Evolutionary conservation across 306 rosid genomes (phyloP), one percentile per base, ranked within the genome.

Genomic region (Bauhinia variegata): DNA sequence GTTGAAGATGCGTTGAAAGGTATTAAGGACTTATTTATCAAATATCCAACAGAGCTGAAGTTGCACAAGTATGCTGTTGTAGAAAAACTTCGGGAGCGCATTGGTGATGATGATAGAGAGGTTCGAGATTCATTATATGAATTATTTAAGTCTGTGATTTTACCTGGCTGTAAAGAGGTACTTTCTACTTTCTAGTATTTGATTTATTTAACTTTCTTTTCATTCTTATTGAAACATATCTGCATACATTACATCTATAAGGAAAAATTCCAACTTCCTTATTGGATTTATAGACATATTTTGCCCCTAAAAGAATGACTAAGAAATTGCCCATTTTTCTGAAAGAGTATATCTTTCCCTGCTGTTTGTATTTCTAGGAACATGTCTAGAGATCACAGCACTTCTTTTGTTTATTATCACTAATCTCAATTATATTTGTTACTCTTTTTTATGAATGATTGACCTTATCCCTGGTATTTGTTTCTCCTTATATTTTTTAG

Each of bases 91-190:
- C 87, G 97, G 3, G 91, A 88, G 85, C 96, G 90, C 60, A 83
- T 93, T 65, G 81, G 87, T 19, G 97, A 93, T 72, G 86, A 81
- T 55, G 90, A 84, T 79, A 88, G 80, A 75, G 72, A 76, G 54
- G 97, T 86, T 75, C 87, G 96, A 44, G 86, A 82, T 54, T 81
- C 82, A 16, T 74, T 93, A 3, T 77, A 83, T 70, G 88, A 86
- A 65, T 89, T 89, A 72, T 83, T 89, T 60, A 85, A 93, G 75
- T 44, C 61, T 6, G 91, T 83, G 62, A 78, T 93, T 54, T 78
- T 89, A 52, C 91, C 96, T 72, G 83, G 79, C 38, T 89, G 93
- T 78, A 85, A 81, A 70, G 90, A 93, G 91, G 97, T 93, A 82
- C 37, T 33, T 59, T 37, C 10, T 93, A 82, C 37, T 33, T 59